Evolutionary conservation across 768 basidiomycete genomes (phyloP), one percentile per base, ranked within the genome.

Genomic region (Crepidotus variabilis): DNA sequence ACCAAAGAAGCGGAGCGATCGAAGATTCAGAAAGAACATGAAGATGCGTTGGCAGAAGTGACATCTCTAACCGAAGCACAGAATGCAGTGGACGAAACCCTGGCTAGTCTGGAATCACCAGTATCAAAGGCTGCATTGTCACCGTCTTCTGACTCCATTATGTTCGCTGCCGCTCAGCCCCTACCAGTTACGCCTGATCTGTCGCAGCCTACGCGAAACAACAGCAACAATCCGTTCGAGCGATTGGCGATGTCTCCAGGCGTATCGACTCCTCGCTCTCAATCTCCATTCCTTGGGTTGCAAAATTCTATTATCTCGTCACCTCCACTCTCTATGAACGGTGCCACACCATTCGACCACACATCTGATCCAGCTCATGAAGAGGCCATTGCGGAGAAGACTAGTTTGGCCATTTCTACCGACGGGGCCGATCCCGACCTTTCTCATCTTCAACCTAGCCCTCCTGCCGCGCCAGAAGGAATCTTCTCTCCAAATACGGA

Each of bases 151-250:
- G 77, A 84, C 59, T 79, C 82, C 9, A 60, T 86, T 21, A 58
- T 73, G 3, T 78, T 86, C 61, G 88, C 92, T 47, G 84, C 86
- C 16, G 74, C 81, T n/a, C 83, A 90, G 11, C 84, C 89, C 1
- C 75, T 93, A 22, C 92, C 92, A 6, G 65, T 73, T 20, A 85
- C 90, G 0, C 92, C 93, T 36, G 84, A 87, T 45, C 61, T 78
- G 49, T 81, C 85, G 6, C 69, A 75, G 7, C 63, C 84, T 21
- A 58, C 71, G 20, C 68, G 69, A 47, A 68, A 71, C 54, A 90
- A 90, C 75, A 94, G 90, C 64, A 96, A 88, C 65, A 98, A 98
- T 68, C 95, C 94, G 2, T 98, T 98, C 65, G 94, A 92, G 57
- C 76, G 87, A 47, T 69, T 94, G 28, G 75, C 77, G 1, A 77